Evolutionary conservation across 306 rosid species (phyloP).

Genomic region (Echinosophora koreensis): DNA sequence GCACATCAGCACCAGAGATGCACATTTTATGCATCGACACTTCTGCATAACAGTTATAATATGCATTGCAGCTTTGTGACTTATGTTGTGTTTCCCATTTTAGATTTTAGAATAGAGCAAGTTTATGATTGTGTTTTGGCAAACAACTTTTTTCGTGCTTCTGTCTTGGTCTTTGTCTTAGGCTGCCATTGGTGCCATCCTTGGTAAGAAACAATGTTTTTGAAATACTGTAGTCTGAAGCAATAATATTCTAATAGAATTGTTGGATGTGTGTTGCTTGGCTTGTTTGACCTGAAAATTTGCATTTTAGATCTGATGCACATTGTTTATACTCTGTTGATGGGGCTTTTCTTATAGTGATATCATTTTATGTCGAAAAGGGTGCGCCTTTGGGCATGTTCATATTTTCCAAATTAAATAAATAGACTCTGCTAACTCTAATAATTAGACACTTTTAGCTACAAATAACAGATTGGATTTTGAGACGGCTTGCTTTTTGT

Average conservation of each 20-base stretch:
- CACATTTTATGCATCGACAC: conserved; percentile 11
- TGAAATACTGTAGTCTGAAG: conserved; percentile 18
- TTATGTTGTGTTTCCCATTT: conserved; percentile 29
- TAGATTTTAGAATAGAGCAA: conserved; percentile 19
- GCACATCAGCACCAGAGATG: not conserved
- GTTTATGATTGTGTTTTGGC: conserved; percentile 18
- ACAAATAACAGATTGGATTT: conserved; percentile 16
- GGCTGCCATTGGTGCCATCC: conserved; percentile 8
- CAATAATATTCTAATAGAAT: conserved; percentile 6
- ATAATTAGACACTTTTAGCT: conserved; percentile 25
- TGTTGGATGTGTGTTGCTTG: conserved; percentile 13
- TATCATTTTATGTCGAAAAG: not conserved
- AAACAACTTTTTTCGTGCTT: conserved; percentile 16
- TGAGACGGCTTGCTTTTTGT: conserved; percentile 26
- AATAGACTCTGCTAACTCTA: not conserved
- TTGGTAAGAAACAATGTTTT: conserved; percentile 3
- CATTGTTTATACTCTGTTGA: not conserved
- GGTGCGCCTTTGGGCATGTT: not conserved
- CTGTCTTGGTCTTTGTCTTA: not conserved
- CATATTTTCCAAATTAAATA: conserved; percentile 30
- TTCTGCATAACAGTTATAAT: not conserved
- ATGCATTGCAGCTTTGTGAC: conserved; percentile 21
- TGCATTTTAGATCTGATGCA: conserved; percentile 4
- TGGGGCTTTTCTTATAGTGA: not conserved
- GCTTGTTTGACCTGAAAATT: conserved; percentile 9